These are phyloP conservation scores for Citrullus mucosospermus DNA, from an alignment of 306 rosid species.

Conservation along the genomic window DNA sequence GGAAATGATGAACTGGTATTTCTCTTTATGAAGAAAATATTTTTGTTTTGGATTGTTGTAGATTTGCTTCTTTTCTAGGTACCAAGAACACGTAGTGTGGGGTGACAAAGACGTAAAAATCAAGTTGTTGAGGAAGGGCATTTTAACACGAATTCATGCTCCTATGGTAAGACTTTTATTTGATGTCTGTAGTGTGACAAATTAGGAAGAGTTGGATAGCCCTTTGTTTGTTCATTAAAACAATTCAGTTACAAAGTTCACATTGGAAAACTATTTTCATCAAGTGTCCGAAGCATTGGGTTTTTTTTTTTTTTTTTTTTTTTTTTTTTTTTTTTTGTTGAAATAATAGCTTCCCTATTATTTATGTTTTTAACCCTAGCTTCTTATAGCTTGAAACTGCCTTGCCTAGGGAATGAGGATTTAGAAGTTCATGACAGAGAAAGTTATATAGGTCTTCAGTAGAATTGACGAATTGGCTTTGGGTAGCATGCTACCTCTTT, in stretches of 20 bases:
- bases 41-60: neutral
- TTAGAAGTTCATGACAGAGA: neutral
- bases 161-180: conserved; percentile 54
- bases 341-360: neutral
- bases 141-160: conserved; percentile 77
- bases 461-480: too few relatives aligned
- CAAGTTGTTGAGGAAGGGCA: conserved; percentile 77
- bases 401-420: neutral
- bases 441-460: neutral
- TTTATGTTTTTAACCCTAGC: neutral
- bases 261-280: neutral
- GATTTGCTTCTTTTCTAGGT: conserved; percentile 38
- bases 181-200: conserved; percentile 1
- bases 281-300: neutral
- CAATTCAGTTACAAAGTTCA: neutral
- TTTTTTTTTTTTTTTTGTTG: too few relatives aligned
- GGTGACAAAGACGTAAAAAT: conserved; percentile 72
- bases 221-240: neutral
- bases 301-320: neutral
- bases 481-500: too few relatives aligned
- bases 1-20: conserved; percentile 79
- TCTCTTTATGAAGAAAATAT: neutral
- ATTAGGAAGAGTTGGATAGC: neutral
- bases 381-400: neutral
- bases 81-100: conserved; percentile 86